A percentile compares a stretch with the other conserved stretches of the same genome.
Conservation (phyloP, 331 rosid species). For the Quercus tomentella region DNA sequence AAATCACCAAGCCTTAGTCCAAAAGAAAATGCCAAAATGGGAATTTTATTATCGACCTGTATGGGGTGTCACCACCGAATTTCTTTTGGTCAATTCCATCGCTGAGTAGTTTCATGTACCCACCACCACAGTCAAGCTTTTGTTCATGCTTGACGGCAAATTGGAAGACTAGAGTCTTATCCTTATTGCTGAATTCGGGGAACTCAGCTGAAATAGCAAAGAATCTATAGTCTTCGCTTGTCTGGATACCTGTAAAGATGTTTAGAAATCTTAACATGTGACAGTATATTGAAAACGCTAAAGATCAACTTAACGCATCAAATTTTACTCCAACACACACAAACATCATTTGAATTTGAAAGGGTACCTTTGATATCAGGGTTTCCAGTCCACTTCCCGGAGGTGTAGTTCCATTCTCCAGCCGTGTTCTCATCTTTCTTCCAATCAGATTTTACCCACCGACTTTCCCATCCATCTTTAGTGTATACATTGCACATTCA, state of each 20-base stretch:
- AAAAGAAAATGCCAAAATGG: not conserved
- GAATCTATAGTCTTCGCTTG: conserved; percentile 94
- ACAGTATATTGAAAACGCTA: not conserved
- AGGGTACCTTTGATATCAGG: conserved; percentile 72
- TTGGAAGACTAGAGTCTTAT: conserved; percentile 78
- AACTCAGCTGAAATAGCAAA: conserved; percentile 92
- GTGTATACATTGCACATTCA: conserved; percentile 15
- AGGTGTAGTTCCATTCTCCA: conserved; percentile 93
- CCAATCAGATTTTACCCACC: conserved; percentile 97
- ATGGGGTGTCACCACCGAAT: conserved; percentile 94
- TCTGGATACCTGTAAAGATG: conserved; percentile 72
- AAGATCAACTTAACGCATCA: not conserved
- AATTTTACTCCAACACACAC: not conserved
- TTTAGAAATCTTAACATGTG: not conserved
- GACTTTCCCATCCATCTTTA: conserved; percentile 84
- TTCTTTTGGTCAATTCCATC: conserved; percentile 92
- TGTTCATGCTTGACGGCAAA: conserved; percentile 97
- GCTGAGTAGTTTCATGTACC: conserved; percentile 89
- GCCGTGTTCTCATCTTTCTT: conserved; percentile 80
- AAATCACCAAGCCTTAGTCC: not conserved
- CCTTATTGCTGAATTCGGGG: conserved; percentile 97
- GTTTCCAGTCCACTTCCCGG: conserved; percentile 94
- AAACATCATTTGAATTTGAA: not conserved
- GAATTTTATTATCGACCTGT: conserved; percentile 55
- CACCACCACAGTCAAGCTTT: conserved; percentile 99